These are phyloP conservation scores for Rossbeevera mucosa DNA, from an alignment of 768 basidiomycete species.

Conservation along the genomic window DNA sequence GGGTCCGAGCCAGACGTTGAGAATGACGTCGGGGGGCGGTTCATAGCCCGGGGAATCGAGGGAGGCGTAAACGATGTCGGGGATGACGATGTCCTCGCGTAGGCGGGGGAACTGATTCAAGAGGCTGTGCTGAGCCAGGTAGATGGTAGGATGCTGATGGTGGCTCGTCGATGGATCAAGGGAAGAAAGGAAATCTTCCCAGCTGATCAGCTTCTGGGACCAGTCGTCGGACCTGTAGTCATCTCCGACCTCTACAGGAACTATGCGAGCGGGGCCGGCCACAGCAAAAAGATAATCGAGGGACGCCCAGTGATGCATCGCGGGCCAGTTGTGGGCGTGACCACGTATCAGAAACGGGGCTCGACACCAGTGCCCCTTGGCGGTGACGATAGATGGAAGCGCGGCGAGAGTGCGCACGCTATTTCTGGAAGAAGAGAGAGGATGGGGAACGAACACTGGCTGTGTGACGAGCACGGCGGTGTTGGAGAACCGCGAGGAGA, in stretches of 20 bases:
- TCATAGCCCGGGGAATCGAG: conserved; percentile 49
- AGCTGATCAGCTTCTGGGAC: conserved; percentile 74
- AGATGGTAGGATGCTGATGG: conserved; percentile 40
- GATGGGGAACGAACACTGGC: neutral
- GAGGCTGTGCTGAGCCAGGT: conserved; percentile 90
- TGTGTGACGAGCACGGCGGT: conserved; percentile 6
- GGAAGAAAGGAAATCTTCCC: conserved; percentile 67
- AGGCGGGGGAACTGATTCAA: conserved; percentile 80
- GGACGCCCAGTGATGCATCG: conserved; percentile 67
- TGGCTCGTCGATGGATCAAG: conserved; percentile 29
- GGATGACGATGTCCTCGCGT: conserved; percentile 69
- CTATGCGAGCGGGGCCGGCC: conserved; percentile 76
- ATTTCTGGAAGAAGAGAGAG: conserved; percentile 12
- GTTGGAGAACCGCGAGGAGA: conserved; percentile 5
- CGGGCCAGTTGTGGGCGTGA: conserved; percentile 73
- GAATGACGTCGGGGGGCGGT: conserved; percentile 60
- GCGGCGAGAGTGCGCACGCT: conserved; percentile 38
- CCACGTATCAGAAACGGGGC: conserved; percentile 72
- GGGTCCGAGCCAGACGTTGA: conserved; percentile 85
- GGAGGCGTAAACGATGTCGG: conserved; percentile 82
- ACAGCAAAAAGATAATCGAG: conserved; percentile 61
- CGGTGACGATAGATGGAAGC: conserved; percentile 56
- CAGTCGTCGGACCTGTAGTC: conserved; percentile 81
- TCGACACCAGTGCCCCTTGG: conserved; percentile 40
- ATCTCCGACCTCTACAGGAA: conserved; percentile 85